Conservation (phyloP, 257 asterid species). For the Oldenlandia corymbosa region DNA sequence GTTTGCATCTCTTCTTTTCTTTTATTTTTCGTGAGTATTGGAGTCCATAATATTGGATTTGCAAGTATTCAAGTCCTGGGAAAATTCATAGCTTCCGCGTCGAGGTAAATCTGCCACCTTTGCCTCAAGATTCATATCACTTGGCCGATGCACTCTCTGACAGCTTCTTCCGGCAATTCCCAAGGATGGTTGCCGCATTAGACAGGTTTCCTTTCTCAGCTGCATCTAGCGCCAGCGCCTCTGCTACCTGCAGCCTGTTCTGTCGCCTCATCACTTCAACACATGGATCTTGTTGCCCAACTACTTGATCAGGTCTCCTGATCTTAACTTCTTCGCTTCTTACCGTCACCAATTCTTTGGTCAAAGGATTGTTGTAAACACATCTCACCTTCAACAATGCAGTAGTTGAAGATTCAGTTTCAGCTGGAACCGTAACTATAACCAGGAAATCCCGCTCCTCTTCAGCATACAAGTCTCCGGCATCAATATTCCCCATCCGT, state of each 20-base stretch:
- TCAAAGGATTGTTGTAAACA: slow-evolving; percentile 59
- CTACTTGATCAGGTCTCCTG: slow-evolving; percentile 45
- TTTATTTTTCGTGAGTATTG: no score
- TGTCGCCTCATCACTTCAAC: slow-evolving; percentile 88
- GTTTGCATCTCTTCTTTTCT: no score
- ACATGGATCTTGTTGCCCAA: slow-evolving; percentile 34
- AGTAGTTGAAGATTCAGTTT: slow-evolving; percentile 39
- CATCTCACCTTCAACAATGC: slow-evolving; percentile 58
- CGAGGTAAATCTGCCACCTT: no score
- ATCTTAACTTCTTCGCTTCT: slow-evolving; percentile 53
- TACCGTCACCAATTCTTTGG: slow-evolving; percentile 43
- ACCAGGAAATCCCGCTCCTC: slow-evolving; percentile 90
- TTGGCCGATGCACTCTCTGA: slow-evolving; percentile 59
- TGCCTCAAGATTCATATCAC: no score
- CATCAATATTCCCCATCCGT: slow-evolving; percentile 57
- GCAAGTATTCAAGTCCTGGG: no score
- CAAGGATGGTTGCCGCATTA: slow-evolving; percentile 64
- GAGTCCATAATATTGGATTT: no score
- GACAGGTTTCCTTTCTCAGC: slow-evolving; percentile 78
- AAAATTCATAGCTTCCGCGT: no score
- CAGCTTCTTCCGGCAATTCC: slow-evolving; percentile 46
- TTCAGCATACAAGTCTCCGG: slow-evolving; percentile 88
- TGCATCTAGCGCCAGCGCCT: slow-evolving; percentile 61
- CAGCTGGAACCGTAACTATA: slow-evolving; percentile 59
- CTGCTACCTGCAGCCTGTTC: slow-evolving; percentile 76